Conservation (phyloP, 2,329 filamentous ascomycete species). For the Dactylellina parvicollis region DNA sequence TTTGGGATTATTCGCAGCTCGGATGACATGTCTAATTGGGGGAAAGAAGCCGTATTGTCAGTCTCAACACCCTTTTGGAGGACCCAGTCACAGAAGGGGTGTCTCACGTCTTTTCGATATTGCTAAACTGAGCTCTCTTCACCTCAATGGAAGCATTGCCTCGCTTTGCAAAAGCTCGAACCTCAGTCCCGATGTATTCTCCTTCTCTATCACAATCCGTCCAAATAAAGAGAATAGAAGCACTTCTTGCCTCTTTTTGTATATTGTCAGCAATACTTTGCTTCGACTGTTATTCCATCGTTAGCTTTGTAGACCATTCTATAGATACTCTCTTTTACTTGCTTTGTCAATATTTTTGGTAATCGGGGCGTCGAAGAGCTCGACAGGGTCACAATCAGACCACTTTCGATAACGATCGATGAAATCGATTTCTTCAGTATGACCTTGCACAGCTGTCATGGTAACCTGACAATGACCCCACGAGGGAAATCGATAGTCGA, state of each 20-base stretch:
- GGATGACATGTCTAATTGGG: conserved; percentile 80
- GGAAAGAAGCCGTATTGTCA: conserved; percentile 61
- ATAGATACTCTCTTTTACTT: conserved; percentile 56
- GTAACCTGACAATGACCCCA: conserved; percentile 87
- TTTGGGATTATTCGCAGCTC: conserved; percentile 79
- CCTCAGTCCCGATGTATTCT: conserved; percentile 93
- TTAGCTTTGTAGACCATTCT: background rate
- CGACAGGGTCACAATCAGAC: conserved; percentile 79
- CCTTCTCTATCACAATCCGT: conserved; percentile 98
- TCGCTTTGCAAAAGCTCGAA: conserved; percentile 79
- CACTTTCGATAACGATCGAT: conserved; percentile 78
- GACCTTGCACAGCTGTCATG: conserved; percentile 93
- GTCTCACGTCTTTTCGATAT: conserved; percentile 83
- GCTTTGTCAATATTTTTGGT: conserved; percentile 74
- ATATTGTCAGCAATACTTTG: conserved; percentile 86
- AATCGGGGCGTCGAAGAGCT: conserved; percentile 83
- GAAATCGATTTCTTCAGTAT: conserved; percentile 85
- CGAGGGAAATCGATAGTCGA: conserved; percentile 84
- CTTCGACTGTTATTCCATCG: conserved; percentile 40
- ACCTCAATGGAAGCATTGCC: conserved; percentile 79
- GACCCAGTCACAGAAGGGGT: conserved; percentile 9
- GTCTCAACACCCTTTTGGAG: background rate
- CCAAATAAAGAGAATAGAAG: conserved; percentile 90
- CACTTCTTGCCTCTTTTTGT: conserved; percentile 75
- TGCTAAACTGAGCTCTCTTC: conserved; percentile 90